phyloP scores from a whole-genome alignment of 148 eudicot genomes.

The Polygonum maritimum region DNA sequence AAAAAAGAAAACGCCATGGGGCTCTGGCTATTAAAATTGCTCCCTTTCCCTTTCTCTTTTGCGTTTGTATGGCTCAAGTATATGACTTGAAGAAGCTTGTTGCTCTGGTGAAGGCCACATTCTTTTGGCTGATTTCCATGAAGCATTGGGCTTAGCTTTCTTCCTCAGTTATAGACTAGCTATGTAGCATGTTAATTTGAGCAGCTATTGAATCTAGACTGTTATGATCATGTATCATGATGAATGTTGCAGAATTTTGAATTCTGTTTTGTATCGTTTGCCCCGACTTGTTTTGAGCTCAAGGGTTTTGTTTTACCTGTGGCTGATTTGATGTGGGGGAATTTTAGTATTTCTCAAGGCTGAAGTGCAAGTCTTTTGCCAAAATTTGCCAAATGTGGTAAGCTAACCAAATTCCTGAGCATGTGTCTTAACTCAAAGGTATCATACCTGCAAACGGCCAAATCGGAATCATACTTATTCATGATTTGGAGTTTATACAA shows the following conservation, averaged over 20 bases:
- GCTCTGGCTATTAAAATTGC: background rate
- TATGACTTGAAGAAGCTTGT: background rate
- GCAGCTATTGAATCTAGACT: slow-evolving; percentile 1
- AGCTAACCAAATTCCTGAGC: too few species aligned
- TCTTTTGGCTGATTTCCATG: slow-evolving; percentile 3
- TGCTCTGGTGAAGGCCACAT: background rate
- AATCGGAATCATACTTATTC: too few species aligned
- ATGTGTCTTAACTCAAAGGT: too few species aligned
- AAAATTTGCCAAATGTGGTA: too few species aligned
- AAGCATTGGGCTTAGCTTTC: background rate
- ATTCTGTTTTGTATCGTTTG: background rate
- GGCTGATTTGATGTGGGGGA: background rate
- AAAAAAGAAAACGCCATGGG: background rate
- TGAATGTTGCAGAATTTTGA: background rate
- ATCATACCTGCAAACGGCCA: too few species aligned
- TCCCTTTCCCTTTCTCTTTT: background rate
- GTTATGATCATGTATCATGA: background rate
- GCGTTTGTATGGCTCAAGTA: background rate
- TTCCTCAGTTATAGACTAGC: background rate
- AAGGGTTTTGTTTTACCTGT: background rate
- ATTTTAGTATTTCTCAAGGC: background rate
- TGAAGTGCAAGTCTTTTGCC: background rate
- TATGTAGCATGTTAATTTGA: slow-evolving; percentile 4
- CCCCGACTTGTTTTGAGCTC: background rate
- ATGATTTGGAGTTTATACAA: background rate